A percentile compares a stretch with the other conserved stretches of the same genome.
These are phyloP conservation scores for Euphrasia confusa DNA, from an alignment of 257 asterid genomes.

Conservation along the genomic window DNA sequence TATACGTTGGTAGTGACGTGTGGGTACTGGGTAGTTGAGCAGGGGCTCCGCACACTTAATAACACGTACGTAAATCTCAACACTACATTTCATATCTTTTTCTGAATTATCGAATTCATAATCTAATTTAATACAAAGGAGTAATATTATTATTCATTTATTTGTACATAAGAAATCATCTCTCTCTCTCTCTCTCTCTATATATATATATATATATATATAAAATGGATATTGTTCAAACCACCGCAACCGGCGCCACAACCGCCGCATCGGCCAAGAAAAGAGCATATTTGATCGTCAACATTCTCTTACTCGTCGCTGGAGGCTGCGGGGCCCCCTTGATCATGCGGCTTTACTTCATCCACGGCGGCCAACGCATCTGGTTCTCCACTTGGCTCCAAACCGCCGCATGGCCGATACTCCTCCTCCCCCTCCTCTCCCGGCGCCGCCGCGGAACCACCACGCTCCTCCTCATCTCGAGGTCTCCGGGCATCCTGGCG, in stretches of 20 bases:
- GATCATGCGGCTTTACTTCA: constrained; percentile 44
- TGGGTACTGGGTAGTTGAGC: too few species aligned
- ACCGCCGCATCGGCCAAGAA: constrained; percentile 16
- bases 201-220: background rate
- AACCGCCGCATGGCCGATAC: constrained; percentile 37
- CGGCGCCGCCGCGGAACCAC: constrained; percentile 29
- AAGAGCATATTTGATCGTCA: constrained; percentile 21
- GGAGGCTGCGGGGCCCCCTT: constrained; percentile 48
- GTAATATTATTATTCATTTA: too few species aligned
- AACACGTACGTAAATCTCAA: too few species aligned
- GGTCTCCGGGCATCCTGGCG: constrained; percentile 22
- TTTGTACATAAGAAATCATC: too few species aligned
- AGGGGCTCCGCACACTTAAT: too few species aligned
- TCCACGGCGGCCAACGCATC: constrained; percentile 37
- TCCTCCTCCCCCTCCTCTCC: constrained; percentile 36
- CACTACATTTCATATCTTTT: too few species aligned
- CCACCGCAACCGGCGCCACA: background rate
- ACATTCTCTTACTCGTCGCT: constrained; percentile 28
- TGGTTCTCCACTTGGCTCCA: constrained; percentile 45
- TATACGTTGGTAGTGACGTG: too few species aligned
- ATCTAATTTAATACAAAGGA: too few species aligned
- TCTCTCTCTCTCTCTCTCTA: too few species aligned
- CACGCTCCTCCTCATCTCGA: constrained; percentile 21
- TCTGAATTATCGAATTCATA: too few species aligned
- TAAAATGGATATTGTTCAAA: constrained; percentile 14